Base-by-base conservation (phyloP, 2,329 filamentous ascomycete species). In the Hymenoscyphus albidus region DNA sequence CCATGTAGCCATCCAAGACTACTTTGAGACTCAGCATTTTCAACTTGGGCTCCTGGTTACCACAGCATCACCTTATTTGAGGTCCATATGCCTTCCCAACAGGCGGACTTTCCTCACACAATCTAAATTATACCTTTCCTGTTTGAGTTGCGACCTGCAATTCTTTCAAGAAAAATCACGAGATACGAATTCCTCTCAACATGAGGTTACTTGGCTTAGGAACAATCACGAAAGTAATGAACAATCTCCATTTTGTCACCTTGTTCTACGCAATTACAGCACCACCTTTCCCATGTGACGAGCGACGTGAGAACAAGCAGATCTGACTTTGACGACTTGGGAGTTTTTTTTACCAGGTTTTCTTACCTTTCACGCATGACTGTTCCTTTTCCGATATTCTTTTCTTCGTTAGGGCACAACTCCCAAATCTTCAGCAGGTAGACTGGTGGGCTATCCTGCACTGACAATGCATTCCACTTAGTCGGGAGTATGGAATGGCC, bases 401-500 rank as follows among this genome's bases (percentile, higher is more conserved):
- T 51, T 51, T 18, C 12, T 10, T 59, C 7, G n/a, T 38, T 13
- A 27, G 59, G 35, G 14, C 40, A 42, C 59, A 61, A 61, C 54
- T 48, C 59, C 59, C 58, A 51, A 35, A 35, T 51, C 39, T 42
- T 42, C 58, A 59, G 38, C 58, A 59, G 58, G 58, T 59, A 44
- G 58, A 40, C 10, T 27, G 44, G 58, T 59, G 58, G 58, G 39
- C 58, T 59, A 59, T 57, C 38, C 39, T 59, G 58, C 18, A 42
- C 6, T 44, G 35, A 7, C 16, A n/a, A 59, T 14, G 14, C 39
- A 57, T 59, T 51, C 42, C 59, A 54, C 59, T 61, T 40, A 61
- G 59, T 61, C 59, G 31, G 59, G 18, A 39, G 39, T 35, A 40
- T 51, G 27, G 18, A n/a, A 22, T 51, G 14, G 9, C n/a, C 5